Evolutionary conservation across 139 green algal genomes (phyloP), one percentile per base, ranked within the genome.

Genomic region (Chlorella sp.): DNA sequence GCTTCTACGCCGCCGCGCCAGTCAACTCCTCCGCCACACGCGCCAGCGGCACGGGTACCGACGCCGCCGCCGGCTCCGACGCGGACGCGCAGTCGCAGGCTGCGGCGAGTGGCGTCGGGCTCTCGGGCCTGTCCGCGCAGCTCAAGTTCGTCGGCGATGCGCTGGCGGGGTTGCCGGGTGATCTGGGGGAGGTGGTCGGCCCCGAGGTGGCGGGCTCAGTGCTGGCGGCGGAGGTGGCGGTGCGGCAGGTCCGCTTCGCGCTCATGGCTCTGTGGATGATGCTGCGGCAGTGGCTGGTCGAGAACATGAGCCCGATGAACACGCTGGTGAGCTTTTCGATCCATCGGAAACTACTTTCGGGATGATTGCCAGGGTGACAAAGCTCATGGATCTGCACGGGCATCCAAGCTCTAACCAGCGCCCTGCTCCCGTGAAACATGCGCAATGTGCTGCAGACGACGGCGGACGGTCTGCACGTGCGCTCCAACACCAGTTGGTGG

Each of bases 251-350:
- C 4, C 73, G 78, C 32, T 80, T 76, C 60, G 31, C 59, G 35
- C 26, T 79, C 34, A 83, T 83, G 78, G 27, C 73, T 0, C 1
- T 62, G 5, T 83, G 78, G 78, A 64, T 80, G 31, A 62, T 83
- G 73, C 65, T 83, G 32, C 33, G 73, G 59, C 78, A 83, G 74
- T 80, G 73, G 78, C 63, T 83, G 69, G 51, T 74, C 31, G 78
- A 83, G 55, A 73, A 83, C 62, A 31, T 72, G 32, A 74, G 66
- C 29, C 73, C 65, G 20, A 71, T 78, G 62, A 78, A 73, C 73
- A 35, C 33, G 14, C 50, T 73, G 49, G 67, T 78, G 60, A 35
- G 71, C 27, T 23, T 32, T 22, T 14, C 30, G 29, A 62, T 22
- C 24, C 6, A 60, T n/a, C 60, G 66, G 30, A 36, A 36, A 27